Evolutionary conservation across 2,329 filamentous ascomycete species (phyloP).

Genomic region (Ambrosiella beaveri): DNA sequence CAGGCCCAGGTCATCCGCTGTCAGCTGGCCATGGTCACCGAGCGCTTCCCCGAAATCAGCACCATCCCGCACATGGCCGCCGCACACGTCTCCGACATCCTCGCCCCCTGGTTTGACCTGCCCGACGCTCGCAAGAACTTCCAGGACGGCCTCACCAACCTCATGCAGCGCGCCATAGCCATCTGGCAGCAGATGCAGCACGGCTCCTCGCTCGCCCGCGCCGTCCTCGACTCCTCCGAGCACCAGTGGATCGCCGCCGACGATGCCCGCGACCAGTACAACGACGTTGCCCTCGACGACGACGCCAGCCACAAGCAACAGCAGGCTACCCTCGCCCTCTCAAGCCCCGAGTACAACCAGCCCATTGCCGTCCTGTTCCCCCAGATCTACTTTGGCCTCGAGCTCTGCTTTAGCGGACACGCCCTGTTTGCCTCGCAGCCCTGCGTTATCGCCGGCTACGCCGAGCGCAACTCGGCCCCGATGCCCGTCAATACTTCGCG

Average conservation of each 20-base stretch:
- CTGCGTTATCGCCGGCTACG: slow-evolving; percentile 8
- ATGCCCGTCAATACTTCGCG: slow-evolving; percentile 4
- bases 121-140: slow-evolving; percentile 7
- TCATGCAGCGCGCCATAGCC: slow-evolving; percentile 11
- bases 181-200: slow-evolving; percentile 13
- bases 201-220: slow-evolving; percentile 11
- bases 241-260: slow-evolving; percentile 11
- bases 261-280: slow-evolving; percentile 11
- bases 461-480: slow-evolving; percentile 8
- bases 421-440: slow-evolving; percentile 11
- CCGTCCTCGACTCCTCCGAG: slow-evolving; percentile 4
- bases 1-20: slow-evolving; percentile 12
- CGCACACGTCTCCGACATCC: slow-evolving; percentile 2
- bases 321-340: background rate
- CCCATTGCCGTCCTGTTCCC: slow-evolving; percentile 11
- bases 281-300: slow-evolving; percentile 8
- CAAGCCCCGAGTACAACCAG: slow-evolving; percentile 7
- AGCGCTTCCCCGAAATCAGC: slow-evolving; percentile 8
- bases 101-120: slow-evolving; percentile 7
- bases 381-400: slow-evolving; percentile 11
- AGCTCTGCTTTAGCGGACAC: slow-evolving; percentile 13
- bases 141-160: slow-evolving; percentile 8
- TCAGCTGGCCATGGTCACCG: slow-evolving; percentile 12
- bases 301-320: slow-evolving; percentile 1
- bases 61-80: slow-evolving; percentile 1